Conservation (phyloP, 2,329 filamentous ascomycete species). For the Neurospora sp. region DNA sequence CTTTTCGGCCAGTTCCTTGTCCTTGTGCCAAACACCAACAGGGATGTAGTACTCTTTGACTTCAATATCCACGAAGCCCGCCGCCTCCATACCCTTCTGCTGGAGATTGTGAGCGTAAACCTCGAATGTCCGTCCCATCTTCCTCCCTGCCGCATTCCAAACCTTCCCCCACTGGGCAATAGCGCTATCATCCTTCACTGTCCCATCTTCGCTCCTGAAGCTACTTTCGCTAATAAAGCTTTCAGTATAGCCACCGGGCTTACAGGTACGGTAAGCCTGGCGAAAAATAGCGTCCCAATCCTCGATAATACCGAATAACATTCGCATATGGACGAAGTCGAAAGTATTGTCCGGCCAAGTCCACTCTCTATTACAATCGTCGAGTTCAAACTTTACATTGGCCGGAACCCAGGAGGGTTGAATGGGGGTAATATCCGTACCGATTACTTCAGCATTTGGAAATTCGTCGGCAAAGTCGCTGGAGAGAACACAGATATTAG, state of each 20-base stretch:
- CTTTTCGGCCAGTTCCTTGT: slow-evolving; percentile 9
- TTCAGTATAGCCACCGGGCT: slow-evolving; percentile 41
- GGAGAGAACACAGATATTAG: not conserved
- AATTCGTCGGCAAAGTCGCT: slow-evolving; percentile 25
- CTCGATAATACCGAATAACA: slow-evolving; percentile 23
- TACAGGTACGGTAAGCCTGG: slow-evolving; percentile 32
- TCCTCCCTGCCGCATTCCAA: slow-evolving; percentile 3
- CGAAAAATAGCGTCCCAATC: slow-evolving; percentile 20
- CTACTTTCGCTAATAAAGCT: slow-evolving; percentile 10
- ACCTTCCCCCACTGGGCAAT: slow-evolving; percentile 4
- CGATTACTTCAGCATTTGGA: slow-evolving; percentile 19
- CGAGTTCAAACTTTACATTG: slow-evolving; percentile 28
- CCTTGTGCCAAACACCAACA: not conserved
- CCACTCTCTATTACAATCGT: slow-evolving; percentile 25
- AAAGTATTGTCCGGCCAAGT: slow-evolving; percentile 15
- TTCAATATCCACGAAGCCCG: slow-evolving; percentile 6
- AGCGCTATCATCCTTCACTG: not conserved
- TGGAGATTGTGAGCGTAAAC: not conserved
- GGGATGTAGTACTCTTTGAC: not conserved
- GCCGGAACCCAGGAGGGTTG: slow-evolving; percentile 23
- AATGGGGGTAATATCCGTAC: slow-evolving; percentile 23
- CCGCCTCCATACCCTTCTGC: not conserved
- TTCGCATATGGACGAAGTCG: slow-evolving; percentile 23
- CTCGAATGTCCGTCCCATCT: not conserved
- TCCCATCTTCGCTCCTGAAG: not conserved